A percentile compares a stretch with the other conserved stretches of the same genome.
Evolutionary conservation across 768 basidiomycete genomes (phyloP).

Genomic region (Mycena albidolilacea): DNA sequence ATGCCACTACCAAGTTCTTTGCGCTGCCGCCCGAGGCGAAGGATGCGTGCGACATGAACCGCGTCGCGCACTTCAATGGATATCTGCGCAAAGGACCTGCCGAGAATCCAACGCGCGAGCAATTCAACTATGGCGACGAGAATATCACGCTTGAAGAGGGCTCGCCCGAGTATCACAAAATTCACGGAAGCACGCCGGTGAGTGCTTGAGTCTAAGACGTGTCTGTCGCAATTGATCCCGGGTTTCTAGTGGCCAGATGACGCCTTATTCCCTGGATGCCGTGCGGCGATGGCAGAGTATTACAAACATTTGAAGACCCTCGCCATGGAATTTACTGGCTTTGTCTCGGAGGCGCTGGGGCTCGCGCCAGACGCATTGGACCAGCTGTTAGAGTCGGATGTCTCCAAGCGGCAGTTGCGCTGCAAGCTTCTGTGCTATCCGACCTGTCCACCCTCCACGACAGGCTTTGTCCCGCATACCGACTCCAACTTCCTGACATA

Average conservation of each 20-base stretch:
- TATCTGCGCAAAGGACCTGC: background rate
- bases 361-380: constrained; percentile 34
- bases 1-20: background rate
- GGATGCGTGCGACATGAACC: background rate
- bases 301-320: constrained; percentile 30
- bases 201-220: background rate
- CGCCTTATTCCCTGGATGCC: constrained; percentile 31
- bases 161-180: too few relatives aligned
- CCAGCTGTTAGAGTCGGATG: constrained; percentile 29
- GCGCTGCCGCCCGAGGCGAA: background rate
- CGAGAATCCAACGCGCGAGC: background rate
- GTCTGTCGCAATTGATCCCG: background rate
- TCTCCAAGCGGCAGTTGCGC: constrained; percentile 34
- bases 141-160: too few relatives aligned
- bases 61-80: background rate
- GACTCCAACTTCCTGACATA: constrained; percentile 39
- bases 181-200: background rate
- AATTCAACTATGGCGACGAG: background rate
- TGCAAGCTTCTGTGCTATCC: constrained; percentile 40
- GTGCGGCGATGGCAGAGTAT: constrained; percentile 31
- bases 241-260: constrained; percentile 35
- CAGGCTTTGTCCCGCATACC: constrained; percentile 32
- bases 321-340: constrained; percentile 29
- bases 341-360: constrained; percentile 37
- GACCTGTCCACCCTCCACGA: constrained; percentile 22